Evolutionary conservation across 371 early-diverging fungal species (phyloP), one percentile per base, ranked within the genome.

Genomic region (Lichtheimia hyalospora): DNA sequence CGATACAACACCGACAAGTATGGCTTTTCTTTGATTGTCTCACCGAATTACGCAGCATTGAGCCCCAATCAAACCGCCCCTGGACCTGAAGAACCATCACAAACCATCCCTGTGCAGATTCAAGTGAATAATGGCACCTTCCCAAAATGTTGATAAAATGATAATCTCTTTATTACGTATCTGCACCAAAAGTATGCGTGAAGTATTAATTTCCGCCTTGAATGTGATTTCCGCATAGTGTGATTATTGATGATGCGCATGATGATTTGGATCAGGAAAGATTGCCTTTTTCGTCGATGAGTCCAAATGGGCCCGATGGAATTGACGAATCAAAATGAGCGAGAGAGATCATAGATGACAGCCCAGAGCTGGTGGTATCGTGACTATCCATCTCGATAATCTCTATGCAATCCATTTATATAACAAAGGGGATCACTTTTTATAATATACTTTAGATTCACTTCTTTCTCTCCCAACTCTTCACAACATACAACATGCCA

Each of bases 61-160:
- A 39, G 54, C 14, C 44, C 54, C 1, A 52, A 43, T 14, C 51
- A 57, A 4, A 49, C 24, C 16, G 50, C 52, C 5, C 54, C 66
- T 43, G 61, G 57, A 13, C 43, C 61, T 53, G 57, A 61, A 42
- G 53, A 61, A 28, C n/a, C 18, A 20, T 28, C 62, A 20, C 43
- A 61, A 7, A 42, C 59, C 12, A 49, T 66, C n/a, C 61, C 61
- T 40, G 13, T 66, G 13, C 42, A 39, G 5, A 58, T 66, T 25
- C 41, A 61, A 52, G 62, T 66, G 50, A 66, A 61, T 40, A 62
- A 66, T 21, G 58, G 41, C 34, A 61, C 57, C 12, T 66, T 66
- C 55, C 66, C 66, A 25, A 57, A 53, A 43, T 66, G 66, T 43
- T 66, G 62, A 50, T 54, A 44, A 13, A 62, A 43, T 66, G 62